phyloP scores from a whole-genome alignment of 306 rosid species.

The Pterocarpus macrocarpus region DNA sequence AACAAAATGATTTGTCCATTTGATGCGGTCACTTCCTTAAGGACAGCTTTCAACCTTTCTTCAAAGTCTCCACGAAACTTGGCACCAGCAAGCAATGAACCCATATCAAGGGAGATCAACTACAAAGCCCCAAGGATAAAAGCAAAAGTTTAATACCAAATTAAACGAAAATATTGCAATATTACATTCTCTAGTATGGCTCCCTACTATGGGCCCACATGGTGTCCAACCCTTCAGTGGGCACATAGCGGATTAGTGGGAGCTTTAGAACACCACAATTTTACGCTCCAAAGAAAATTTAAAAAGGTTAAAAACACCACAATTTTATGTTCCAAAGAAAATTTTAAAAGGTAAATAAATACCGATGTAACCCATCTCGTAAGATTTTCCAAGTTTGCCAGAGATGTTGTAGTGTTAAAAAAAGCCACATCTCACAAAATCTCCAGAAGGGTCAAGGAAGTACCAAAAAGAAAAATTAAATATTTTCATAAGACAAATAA shows the following conservation, averaged over 20 bases:
- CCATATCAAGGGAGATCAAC: slow-evolving; percentile 97
- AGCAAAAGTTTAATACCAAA: slow-evolving; percentile 13
- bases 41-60: slow-evolving; percentile 95
- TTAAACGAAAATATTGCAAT: slow-evolving; percentile 5
- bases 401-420: slow-evolving; percentile 11
- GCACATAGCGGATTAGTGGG: neutral
- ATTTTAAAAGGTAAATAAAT: neutral
- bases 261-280: slow-evolving; percentile 11
- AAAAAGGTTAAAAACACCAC: neutral
- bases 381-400: slow-evolving; percentile 20
- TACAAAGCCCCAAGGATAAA: slow-evolving; percentile 48
- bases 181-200: neutral
- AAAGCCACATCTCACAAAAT: neutral
- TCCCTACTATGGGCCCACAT: neutral
- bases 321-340: slow-evolving; percentile 15
- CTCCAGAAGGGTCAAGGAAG: slow-evolving; percentile 12
- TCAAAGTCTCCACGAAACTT: slow-evolving; percentile 97
- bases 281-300: neutral
- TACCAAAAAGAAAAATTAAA: neutral
- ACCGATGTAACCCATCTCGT: neutral
- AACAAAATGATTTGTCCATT: slow-evolving; percentile 93
- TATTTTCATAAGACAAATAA: neutral
- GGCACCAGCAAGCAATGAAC: slow-evolving; percentile 96
- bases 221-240: slow-evolving; percentile 3
- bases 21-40: slow-evolving; percentile 93